Evolutionary conservation across 345 rosid species (phyloP), one percentile per base, ranked within the genome.

Genomic region (Garcia nutans): DNA sequence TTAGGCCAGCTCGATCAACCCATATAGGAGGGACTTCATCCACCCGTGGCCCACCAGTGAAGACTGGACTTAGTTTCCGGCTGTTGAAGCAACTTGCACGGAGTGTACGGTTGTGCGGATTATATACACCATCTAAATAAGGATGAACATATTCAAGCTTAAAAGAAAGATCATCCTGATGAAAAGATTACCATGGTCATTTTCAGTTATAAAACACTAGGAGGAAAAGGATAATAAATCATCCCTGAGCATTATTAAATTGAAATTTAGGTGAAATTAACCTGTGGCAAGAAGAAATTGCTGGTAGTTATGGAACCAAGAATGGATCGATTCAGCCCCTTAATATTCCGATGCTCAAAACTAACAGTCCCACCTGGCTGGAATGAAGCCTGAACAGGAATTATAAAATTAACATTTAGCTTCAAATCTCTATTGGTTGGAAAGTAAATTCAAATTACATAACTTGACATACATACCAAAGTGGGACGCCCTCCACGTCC

Each of bases 21-120:
- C 98, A 96, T 73, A 96, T 93, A 8, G 99, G 97, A 62, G 97
- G 98, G 57, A 96, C 99, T 88, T 96, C 99, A 78, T 92, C 99
- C 67, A 89, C 90, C 77, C 97, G 97, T 3, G 98, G 97, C 58
- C 99, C 99, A 73, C 98, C 98, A 60, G 98, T 96, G 82, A 93
- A 96, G 70, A 96, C 99, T 61, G 98, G 99, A 83, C 99, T 96
- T 22, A 96, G 78, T 80, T 96, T 96, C 69, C 99, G 87, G 84
- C 96, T 92, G 87, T 96, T 96, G 83, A 96, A 96, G 87, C 96
- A 89, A 85, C 97, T 96, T 8, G 93, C 59, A 24, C 91, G 92
- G 65, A 96, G 80, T 31, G 97, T 93, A n/a, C 95, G 97, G 79
- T 96, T 96, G 69, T 92, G 92, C 23, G 88, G 86, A 82, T 88